phyloP scores from a whole-genome alignment of 2,329 filamentous ascomycete species.

The Fusarium sp. region DNA sequence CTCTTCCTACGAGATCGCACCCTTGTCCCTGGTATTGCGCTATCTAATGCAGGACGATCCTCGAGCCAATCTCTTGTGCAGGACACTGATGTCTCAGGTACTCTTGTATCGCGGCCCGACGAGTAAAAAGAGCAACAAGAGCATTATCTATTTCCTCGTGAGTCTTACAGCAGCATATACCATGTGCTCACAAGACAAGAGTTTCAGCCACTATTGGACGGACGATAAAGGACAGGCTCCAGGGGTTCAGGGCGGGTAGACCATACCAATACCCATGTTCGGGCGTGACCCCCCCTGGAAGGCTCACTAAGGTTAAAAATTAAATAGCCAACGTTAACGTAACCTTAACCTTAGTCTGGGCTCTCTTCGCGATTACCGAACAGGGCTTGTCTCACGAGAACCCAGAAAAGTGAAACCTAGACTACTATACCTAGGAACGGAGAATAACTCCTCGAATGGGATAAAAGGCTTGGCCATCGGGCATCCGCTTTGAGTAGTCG shows the following conservation, averaged over 20 bases:
- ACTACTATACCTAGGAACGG: not conserved
- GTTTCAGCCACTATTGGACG: not conserved
- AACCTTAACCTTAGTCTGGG: slow-evolving; percentile 3
- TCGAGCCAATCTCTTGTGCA: slow-evolving; percentile 4
- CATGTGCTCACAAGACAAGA: not conserved
- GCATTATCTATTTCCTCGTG: not conserved
- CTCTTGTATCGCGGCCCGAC: not conserved
- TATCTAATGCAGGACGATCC: slow-evolving; percentile 1
- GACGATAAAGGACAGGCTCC: not conserved
- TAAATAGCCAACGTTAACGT: not conserved
- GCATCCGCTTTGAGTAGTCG: not conserved
- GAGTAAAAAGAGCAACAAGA: not conserved
- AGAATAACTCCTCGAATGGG: slow-evolving; percentile 25
- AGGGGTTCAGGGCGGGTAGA: not conserved
- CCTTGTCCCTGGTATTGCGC: not conserved
- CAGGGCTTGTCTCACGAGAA: slow-evolving; percentile 21
- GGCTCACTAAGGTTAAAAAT: slow-evolving; percentile 11
- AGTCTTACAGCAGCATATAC: not conserved
- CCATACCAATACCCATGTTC: not conserved
- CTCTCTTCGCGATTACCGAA: slow-evolving; percentile 20
- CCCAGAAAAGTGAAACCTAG: slow-evolving; percentile 3
- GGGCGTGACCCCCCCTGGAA: not conserved
- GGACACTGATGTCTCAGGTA: slow-evolving; percentile 3
- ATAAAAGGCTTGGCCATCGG: not conserved
- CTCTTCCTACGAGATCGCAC: not conserved